These are phyloP conservation scores for Funneliformis geosporum DNA, from an alignment of 192 early-diverging fungal genomes.

Conservation along the genomic window DNA sequence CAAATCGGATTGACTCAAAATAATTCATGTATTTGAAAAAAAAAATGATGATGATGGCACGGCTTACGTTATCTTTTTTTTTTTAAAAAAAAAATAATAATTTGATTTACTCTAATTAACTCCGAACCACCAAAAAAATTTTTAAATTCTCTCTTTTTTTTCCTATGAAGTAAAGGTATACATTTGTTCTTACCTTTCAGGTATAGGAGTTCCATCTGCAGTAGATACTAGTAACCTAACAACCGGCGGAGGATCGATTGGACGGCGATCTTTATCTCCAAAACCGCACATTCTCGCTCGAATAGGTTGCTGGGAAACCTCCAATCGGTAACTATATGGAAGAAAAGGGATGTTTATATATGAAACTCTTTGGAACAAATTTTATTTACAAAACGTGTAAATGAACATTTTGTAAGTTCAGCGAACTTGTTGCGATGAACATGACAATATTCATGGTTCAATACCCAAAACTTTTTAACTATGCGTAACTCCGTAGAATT, in stretches of 20 bases:
- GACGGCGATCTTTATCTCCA: conserved; percentile 65
- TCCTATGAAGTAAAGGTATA: not conserved
- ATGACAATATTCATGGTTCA: not conserved
- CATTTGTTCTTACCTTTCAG: conserved; percentile 32
- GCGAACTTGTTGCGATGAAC: not conserved
- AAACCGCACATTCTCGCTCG: conserved; percentile 70
- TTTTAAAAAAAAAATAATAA: not conserved
- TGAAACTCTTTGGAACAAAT: not conserved
- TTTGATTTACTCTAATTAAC: too few relatives aligned
- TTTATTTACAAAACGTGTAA: not conserved
- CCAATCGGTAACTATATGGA: conserved; percentile 48
- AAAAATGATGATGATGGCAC: not conserved
- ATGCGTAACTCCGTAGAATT: not conserved
- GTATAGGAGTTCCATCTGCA: conserved; percentile 27
- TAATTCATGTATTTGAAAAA: not conserved
- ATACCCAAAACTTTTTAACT: not conserved
- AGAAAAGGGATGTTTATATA: not conserved
- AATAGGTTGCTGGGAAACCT: conserved; percentile 64
- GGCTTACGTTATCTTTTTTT: not conserved
- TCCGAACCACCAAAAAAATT: too few relatives aligned
- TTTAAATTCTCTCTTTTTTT: too few relatives aligned
- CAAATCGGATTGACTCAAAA: not conserved
- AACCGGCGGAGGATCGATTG: conserved; percentile 64
- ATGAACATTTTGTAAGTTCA: not conserved
- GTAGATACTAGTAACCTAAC: conserved; percentile 51